Evolutionary conservation across 2,329 filamentous ascomycete genomes (phyloP), one percentile per base, ranked within the genome.

Genomic region (Monosporascus sp.): DNA sequence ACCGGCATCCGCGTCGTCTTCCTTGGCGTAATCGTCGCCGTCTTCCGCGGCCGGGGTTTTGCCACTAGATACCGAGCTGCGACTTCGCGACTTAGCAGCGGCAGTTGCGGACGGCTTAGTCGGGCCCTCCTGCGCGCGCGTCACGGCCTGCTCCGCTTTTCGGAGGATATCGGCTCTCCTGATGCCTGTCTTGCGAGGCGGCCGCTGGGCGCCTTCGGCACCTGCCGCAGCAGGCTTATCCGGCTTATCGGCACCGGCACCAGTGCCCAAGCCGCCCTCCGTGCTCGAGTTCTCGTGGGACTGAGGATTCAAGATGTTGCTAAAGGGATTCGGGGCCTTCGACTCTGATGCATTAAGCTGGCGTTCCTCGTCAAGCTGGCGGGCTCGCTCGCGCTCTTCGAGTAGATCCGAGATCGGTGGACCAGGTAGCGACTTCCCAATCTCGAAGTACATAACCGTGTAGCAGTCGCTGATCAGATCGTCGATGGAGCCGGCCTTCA

Each of bases 381-480:
- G 73, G 40, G 76, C 76, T 53, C 55, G 65, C 44, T 64, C 68
- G 48, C 73, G 72, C 57, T 73, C 80, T 61, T 70, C 80, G 59
- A 74, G 76, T 52, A 76, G 70, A 54, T 71, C 68, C 55, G 76
- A 70, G 22, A 80, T 73, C 46, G 78, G 72, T n/a, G 70, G 67
- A 27, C 76, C 75, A 0, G 81, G 80, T 2, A 91, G 71, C 3
- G 76, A 77, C 43, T 81, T 81, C 2, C 84, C 84, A 48, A 91
- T 74, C 31, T 86, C 82, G 19, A 80, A 78, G 66, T 90, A 94
- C 17, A 96, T 76, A 48, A 84, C 80, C 1, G 90, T 88, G 69
- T 96, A 99, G 48, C 89, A 86, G 70, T 99, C 94, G 22, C 87
- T 88, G 59, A 97, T 88, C n/a, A 97, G 80, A 65, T 99, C 94